Conservation (phyloP, 129 eudicot genomes). For the Flaveria ramosissima region DNA sequence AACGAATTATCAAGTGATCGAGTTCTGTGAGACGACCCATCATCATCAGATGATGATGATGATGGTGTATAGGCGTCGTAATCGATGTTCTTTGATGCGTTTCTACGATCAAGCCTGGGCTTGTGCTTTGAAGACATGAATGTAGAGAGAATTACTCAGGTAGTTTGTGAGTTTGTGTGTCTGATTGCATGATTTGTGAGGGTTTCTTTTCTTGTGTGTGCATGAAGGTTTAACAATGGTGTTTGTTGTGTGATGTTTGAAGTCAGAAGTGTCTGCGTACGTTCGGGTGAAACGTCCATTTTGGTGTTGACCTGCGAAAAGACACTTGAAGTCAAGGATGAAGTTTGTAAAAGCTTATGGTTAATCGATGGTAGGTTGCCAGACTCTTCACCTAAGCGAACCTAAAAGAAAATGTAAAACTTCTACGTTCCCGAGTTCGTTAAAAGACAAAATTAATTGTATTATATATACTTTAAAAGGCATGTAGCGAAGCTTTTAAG, state of each 20-base stretch:
- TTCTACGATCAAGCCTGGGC: slow-evolving; percentile 49
- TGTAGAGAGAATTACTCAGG: background rate
- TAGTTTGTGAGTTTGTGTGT: no score
- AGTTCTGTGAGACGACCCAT: slow-evolving; percentile 31
- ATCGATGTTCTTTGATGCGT: slow-evolving; percentile 46
- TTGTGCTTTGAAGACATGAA: slow-evolving; percentile 30
- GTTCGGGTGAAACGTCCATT: background rate
- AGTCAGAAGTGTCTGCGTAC: background rate
- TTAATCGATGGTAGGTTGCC: no score
- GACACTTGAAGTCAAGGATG: no score
- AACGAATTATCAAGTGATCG: slow-evolving; percentile 43
- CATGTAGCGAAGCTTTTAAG: no score
- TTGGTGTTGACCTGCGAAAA: background rate
- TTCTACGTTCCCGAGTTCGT: no score
- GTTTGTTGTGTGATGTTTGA: background rate
- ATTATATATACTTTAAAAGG: no score
- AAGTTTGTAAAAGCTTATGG: no score
- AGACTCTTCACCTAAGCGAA: no score
- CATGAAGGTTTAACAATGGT: background rate
- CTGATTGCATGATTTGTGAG: no score
- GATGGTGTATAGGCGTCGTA: slow-evolving; percentile 46
- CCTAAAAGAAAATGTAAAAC: no score
- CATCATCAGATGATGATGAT: slow-evolving; percentile 34
- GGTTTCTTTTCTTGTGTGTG: background rate
- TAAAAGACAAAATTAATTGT: no score